phyloP scores from a whole-genome alignment of 2,329 filamentous ascomycete genomes.

The Fusarium papillatum region DNA sequence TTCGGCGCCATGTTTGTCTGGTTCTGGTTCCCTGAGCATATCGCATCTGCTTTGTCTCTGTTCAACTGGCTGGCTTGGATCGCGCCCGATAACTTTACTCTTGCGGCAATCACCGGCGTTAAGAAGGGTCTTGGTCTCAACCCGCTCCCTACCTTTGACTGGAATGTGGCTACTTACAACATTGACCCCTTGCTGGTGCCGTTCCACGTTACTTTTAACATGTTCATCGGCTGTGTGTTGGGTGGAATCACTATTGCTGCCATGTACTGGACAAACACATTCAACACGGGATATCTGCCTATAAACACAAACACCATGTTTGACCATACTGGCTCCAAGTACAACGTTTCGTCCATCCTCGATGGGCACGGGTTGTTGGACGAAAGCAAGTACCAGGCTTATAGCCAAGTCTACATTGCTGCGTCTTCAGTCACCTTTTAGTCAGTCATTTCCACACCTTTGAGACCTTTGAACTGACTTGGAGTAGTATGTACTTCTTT shows the following conservation, averaged over 20 bases:
- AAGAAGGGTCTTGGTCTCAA: constrained; percentile 60
- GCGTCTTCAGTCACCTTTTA: constrained; percentile 38
- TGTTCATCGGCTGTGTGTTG: constrained; percentile 50
- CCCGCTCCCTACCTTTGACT: constrained; percentile 64
- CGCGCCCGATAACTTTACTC: constrained; percentile 55
- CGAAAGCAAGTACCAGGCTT: constrained; percentile 50
- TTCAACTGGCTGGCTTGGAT: constrained; percentile 72
- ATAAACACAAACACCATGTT: constrained; percentile 62
- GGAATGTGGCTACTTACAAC: constrained; percentile 52
- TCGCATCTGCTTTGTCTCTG: constrained; percentile 37
- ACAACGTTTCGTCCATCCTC: constrained; percentile 60
- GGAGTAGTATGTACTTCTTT: constrained; percentile 33
- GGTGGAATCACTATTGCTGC: constrained; percentile 56
- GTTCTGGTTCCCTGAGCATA: constrained; percentile 42
- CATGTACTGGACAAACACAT: constrained; percentile 60
- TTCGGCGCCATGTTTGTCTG: constrained; percentile 39
- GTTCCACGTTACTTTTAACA: constrained; percentile 56
- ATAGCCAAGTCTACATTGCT: constrained; percentile 50
- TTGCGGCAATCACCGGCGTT: constrained; percentile 59
- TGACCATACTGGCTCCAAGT: constrained; percentile 57
- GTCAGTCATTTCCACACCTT: background rate
- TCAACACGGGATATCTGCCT: constrained; percentile 59
- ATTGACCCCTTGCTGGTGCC: constrained; percentile 46
- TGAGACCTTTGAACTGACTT: background rate
- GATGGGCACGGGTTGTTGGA: constrained; percentile 49